A percentile compares a stretch with the other conserved stretches of the same genome.
Conservation (phyloP, 768 basidiomycete genomes). For the Candolleomyces efflorescens region DNA sequence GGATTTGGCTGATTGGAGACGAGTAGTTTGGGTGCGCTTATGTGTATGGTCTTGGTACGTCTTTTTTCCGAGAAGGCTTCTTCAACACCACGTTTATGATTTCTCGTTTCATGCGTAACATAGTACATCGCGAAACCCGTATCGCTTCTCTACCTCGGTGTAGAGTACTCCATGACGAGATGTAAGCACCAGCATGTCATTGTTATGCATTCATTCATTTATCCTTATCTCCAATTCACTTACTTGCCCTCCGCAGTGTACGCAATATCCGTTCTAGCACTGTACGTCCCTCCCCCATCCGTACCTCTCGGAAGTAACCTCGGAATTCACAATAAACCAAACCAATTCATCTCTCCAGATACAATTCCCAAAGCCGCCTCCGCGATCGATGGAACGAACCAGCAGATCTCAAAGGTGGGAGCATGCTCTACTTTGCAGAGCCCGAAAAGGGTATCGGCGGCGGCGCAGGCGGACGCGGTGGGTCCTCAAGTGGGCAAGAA, state of each 20-base stretch:
- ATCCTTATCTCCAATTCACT: not conserved
- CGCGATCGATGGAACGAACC: constrained; percentile 6
- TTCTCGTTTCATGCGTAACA: not conserved
- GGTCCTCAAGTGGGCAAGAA: no score
- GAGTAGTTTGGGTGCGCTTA: constrained; percentile 23
- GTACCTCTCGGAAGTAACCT: no score
- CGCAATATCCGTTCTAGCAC: constrained; percentile 16
- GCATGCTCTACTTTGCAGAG: constrained; percentile 6
- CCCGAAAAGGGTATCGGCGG: not conserved
- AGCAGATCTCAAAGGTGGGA: not conserved
- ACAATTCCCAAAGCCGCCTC: constrained; percentile 9
- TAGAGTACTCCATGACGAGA: constrained; percentile 28
- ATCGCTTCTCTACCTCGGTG: constrained; percentile 25
- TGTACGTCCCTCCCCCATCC: constrained; percentile 9
- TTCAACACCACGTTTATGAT: not conserved
- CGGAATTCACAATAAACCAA: not conserved
- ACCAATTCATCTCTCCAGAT: not conserved
- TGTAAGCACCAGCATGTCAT: constrained; percentile 15
- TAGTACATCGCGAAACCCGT: constrained; percentile 27
- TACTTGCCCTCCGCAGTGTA: constrained; percentile 10
- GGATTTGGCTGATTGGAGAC: not conserved
- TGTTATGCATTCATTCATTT: not conserved
- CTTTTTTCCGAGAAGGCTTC: no score
- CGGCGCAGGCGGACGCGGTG: no score
- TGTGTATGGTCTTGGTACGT: constrained; percentile 25